Base-by-base conservation (phyloP, 1,284 basidiomycete genomes). In the Inonotus hispidus region DNA sequence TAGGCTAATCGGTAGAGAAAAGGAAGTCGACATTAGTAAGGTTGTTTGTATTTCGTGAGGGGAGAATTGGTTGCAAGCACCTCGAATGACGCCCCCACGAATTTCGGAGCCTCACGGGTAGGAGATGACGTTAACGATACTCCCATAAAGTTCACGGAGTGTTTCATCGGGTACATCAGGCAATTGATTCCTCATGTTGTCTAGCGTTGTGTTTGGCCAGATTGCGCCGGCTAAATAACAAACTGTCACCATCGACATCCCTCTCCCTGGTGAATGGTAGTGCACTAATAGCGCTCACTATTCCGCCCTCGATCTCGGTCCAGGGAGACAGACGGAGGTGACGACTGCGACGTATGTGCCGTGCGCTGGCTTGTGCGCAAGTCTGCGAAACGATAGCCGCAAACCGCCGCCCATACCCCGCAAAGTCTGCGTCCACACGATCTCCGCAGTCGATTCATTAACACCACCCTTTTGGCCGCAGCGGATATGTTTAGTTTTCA, bases 281-380 rank as follows among this genome's bases (percentile, higher is more conserved):
- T 78, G 7, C 61, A 83, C 81, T 81, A 55, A 87, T 78, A 4
- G 87, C 87, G 25, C 77, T 81, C n/a, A 90, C 89, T n/a, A 90
- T 78, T 0, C 83, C 82, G n/a, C 85, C 85, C 49, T 90, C 91
- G 63, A 92, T 85, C 71, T 93, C 90, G 8, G 88, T 87, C 67
- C 90, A 80, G 41, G 79, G 35, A 94, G 77, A 16, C 93, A 84
- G 64, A 93, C 78, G 0, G 93, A 92, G 3, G 89, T 94, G 58
- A 88, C 88, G 66, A 88, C 85, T 0, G 90, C 92, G 21, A 94
- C 85, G 66, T 94, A 75, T 71, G 69, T 92, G 91, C 0, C 84
- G 77, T 1, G 93, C 92, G 10, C 84, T 78, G 2, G 89, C 90
- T 71, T 95, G 93, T 0, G 90, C 86, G 41, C 84, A 85, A 59